Conservation (phyloP, 2,329 filamentous ascomycete species). For the Rasamsonia emersonii region DNA sequence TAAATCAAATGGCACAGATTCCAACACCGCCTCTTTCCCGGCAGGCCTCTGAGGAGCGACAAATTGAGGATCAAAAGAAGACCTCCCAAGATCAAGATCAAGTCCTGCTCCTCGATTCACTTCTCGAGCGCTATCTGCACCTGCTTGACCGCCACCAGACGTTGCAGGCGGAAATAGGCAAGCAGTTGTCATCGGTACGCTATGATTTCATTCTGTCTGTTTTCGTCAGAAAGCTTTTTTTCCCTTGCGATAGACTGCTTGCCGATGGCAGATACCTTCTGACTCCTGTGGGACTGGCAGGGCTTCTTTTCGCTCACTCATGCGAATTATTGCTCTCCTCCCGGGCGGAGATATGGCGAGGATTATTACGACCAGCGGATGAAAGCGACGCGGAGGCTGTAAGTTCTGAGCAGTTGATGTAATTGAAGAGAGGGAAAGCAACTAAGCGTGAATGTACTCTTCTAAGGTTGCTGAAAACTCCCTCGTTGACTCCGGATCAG, state of each 20-base stretch:
- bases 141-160: conserved; percentile 36
- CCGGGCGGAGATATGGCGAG: conserved; percentile 37
- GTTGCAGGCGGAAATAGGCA: conserved; percentile 29
- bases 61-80: too few relatives aligned
- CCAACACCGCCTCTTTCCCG: conserved; percentile 28
- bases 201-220: neutral
- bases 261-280: conserved; percentile 13
- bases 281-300: conserved; percentile 18
- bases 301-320: conserved; percentile 42
- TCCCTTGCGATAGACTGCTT: neutral
- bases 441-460: too few relatives aligned
- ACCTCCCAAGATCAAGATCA: too few relatives aligned
- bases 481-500: too few relatives aligned
- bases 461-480: too few relatives aligned
- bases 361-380: conserved; percentile 45
- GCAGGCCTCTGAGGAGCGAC: conserved; percentile 19
- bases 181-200: conserved; percentile 32
- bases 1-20: conserved; percentile 21
- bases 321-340: conserved; percentile 39
- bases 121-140: conserved; percentile 35
- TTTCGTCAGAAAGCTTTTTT: conserved; percentile 1
- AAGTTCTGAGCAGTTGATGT: too few relatives aligned
- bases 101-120: conserved; percentile 27
- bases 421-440: too few relatives aligned
- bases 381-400: conserved; percentile 39